Percentiles rank a stretch among this genome's conserved stretches.
phyloP scores from a whole-genome alignment of 495 filamentous ascomycete genomes.

The Daldinia childiae region DNA sequence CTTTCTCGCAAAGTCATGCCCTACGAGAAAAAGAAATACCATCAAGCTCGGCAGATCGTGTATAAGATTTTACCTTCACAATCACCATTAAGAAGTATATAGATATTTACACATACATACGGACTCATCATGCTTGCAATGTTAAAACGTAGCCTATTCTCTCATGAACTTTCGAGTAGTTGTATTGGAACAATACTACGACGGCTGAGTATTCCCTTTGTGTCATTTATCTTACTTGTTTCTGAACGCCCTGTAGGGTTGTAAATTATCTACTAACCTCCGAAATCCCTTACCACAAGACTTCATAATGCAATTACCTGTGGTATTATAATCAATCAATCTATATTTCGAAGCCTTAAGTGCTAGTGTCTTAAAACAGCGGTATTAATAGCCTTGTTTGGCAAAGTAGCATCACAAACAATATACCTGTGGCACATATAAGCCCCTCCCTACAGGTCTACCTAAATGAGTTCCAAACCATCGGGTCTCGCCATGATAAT shows the following conservation, averaged over 20 bases:
- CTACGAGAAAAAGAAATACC: background rate
- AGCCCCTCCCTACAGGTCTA: background rate
- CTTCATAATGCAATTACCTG: too few relatives aligned
- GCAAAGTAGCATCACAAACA: background rate
- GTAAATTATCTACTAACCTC: background rate
- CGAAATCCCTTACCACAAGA: background rate
- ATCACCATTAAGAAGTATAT: background rate
- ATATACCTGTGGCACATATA: too few relatives aligned
- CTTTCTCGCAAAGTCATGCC: background rate
- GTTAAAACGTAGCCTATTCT: background rate
- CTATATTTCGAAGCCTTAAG: too few relatives aligned
- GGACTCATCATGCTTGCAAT: background rate
- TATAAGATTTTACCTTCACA: background rate
- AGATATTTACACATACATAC: background rate
- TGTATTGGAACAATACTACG: background rate
- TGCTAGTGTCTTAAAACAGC: background rate
- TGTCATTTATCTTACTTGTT: background rate
- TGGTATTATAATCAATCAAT: too few relatives aligned
- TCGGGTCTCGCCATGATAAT: background rate
- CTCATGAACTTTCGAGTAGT: background rate
- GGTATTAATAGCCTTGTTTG: background rate
- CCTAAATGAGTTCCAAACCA: background rate
- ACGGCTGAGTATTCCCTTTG: background rate
- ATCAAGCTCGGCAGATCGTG: background rate
- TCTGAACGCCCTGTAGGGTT: background rate